phyloP scores from a whole-genome alignment of 2,329 filamentous ascomycete genomes.

The Clarireedia sp. region DNA sequence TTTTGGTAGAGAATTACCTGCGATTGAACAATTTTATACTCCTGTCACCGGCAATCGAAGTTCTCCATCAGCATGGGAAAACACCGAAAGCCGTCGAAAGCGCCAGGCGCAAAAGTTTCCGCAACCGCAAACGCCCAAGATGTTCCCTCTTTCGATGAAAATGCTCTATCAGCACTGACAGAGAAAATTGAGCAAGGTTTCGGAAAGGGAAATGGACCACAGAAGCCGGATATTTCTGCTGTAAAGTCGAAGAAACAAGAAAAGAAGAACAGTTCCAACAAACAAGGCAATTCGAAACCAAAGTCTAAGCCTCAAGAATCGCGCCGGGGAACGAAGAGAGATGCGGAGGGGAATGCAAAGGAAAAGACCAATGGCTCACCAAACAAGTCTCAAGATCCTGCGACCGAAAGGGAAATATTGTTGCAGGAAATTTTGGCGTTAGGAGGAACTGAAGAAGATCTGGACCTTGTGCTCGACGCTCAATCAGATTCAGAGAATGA shows the following conservation, averaged over 20 bases:
- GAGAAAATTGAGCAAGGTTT: slow-evolving; percentile 49
- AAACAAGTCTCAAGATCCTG: slow-evolving; percentile 13
- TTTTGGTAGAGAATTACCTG: background rate
- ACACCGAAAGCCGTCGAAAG: slow-evolving; percentile 18
- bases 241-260: slow-evolving; percentile 31
- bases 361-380: slow-evolving; percentile 19
- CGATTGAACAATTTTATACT: background rate
- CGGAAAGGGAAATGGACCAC: slow-evolving; percentile 30
- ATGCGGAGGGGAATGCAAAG: slow-evolving; percentile 28
- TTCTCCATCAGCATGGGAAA: slow-evolving; percentile 18
- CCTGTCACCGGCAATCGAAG: background rate
- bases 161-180: slow-evolving; percentile 45
- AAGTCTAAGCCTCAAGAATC: slow-evolving; percentile 13
- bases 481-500: slow-evolving; percentile 40
- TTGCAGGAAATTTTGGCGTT: slow-evolving; percentile 57
- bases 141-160: slow-evolving; percentile 40
- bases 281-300: background rate
- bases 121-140: slow-evolving; percentile 10
- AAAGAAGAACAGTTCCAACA: slow-evolving; percentile 27
- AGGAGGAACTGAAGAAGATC: slow-evolving; percentile 57
- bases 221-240: slow-evolving; percentile 12
- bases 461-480: slow-evolving; percentile 51
- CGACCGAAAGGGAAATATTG: slow-evolving; percentile 30
- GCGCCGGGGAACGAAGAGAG: slow-evolving; percentile 29
- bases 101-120: slow-evolving; percentile 13